Evolutionary conservation across 75 land plant species (phyloP).

Genomic region (Adiantum capillusveneris): DNA sequence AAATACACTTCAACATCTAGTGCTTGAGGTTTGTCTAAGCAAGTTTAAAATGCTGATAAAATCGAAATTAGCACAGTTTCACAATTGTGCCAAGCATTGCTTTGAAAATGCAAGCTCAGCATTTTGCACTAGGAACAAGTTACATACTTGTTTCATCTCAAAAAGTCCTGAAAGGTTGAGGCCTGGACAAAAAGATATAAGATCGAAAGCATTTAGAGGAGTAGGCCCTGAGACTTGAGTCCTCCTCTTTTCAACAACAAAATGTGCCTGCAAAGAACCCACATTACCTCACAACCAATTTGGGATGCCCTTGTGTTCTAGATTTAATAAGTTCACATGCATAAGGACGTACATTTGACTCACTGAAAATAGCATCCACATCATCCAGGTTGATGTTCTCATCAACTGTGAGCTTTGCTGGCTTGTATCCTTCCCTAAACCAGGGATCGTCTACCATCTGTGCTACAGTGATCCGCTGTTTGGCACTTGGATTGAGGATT

Average conservation of each 20-base stretch:
- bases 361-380: conserved; percentile 18
- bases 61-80: too few species aligned
- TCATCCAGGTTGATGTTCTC: conserved; percentile 32
- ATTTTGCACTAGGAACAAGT: too few species aligned
- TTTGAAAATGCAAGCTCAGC: too few species aligned
- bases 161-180: conserved; percentile 70
- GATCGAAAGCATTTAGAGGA: conserved; percentile 60
- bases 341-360: neutral
- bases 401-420: conserved; percentile 32
- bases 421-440: conserved; percentile 61
- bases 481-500: conserved; percentile 77
- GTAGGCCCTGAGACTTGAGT: conserved; percentile 19
- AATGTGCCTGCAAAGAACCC: neutral
- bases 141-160: conserved; percentile 28
- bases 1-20: too few species aligned
- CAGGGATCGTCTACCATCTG: conserved; percentile 62
- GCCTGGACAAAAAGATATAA: conserved; percentile 62
- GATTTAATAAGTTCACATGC: neutral
- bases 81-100: too few species aligned
- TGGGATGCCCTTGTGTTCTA: neutral
- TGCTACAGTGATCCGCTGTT: conserved; percentile 42
- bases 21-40: too few species aligned
- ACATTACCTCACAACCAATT: too few species aligned
- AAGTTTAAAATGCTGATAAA: too few species aligned
- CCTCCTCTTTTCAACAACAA: conserved; percentile 17